Conservation (phyloP, 2,329 filamentous ascomycete species). For the Proliferodiscus dingleyae region DNA sequence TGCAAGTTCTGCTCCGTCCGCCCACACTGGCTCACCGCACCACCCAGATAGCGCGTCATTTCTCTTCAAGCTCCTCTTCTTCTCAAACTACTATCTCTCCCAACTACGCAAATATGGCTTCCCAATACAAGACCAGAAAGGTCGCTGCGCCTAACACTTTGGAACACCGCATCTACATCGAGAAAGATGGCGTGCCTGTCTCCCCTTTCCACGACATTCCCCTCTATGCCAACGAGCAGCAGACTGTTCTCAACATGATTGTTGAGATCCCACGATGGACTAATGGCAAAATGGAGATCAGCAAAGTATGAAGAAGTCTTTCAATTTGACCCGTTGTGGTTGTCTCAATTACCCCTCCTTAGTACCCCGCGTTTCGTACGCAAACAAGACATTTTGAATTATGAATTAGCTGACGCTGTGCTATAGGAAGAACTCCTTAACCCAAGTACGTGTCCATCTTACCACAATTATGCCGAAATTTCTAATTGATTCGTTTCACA, state of each 20-base stretch:
- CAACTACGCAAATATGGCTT: slow-evolving; percentile 31
- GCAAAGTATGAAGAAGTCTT: slow-evolving; percentile 32
- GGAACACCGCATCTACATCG: slow-evolving; percentile 95
- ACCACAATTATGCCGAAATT: neutral
- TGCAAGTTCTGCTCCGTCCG: slow-evolving; percentile 8
- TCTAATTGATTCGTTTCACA: slow-evolving; percentile 54
- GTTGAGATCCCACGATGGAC: slow-evolving; percentile 99
- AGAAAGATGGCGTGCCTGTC: slow-evolving; percentile 91
- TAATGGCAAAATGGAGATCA: slow-evolving; percentile 98
- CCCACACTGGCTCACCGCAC: slow-evolving; percentile 23
- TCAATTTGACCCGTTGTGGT: slow-evolving; percentile 8
- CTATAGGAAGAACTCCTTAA: slow-evolving; percentile 87
- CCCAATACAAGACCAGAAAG: slow-evolving; percentile 73
- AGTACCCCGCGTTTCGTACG: slow-evolving; percentile 1
- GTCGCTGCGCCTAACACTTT: slow-evolving; percentile 85
- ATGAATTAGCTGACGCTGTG: slow-evolving; percentile 4
- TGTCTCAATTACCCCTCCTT: slow-evolving; percentile 15
- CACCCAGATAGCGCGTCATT: slow-evolving; percentile 42
- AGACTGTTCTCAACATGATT: slow-evolving; percentile 97
- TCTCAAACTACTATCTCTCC: slow-evolving; percentile 9
- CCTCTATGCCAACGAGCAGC: slow-evolving; percentile 92
- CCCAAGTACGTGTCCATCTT: slow-evolving; percentile 58
- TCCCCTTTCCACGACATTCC: slow-evolving; percentile 99
- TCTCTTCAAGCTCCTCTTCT: slow-evolving; percentile 33
- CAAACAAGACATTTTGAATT: neutral